Evolutionary conservation across 176 grass and related monocot species (phyloP).

Genomic region (Chloris gayana): DNA sequence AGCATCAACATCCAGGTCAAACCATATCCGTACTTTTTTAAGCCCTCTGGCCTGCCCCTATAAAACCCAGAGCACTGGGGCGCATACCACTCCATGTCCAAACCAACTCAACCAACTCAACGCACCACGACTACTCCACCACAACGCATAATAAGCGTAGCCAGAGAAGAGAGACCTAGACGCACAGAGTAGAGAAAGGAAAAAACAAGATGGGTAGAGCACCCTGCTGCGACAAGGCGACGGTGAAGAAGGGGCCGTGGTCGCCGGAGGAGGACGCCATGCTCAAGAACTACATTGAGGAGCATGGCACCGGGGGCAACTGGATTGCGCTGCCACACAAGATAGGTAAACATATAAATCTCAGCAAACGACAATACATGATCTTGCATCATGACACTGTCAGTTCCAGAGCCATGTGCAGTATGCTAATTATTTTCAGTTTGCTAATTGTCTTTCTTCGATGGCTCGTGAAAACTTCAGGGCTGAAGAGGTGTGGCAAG

Average conservation of each 20-base stretch:
- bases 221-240: slow-evolving; percentile 89
- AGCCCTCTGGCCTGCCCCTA: slow-evolving; percentile 36
- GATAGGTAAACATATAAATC: slow-evolving; percentile 51
- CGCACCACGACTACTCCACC: background rate
- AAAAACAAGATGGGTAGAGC: slow-evolving; percentile 69
- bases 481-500: slow-evolving; percentile 76
- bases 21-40: slow-evolving; percentile 46
- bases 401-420: background rate
- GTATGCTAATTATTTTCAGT: background rate
- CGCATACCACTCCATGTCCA: slow-evolving; percentile 50
- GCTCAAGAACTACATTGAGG: slow-evolving; percentile 90
- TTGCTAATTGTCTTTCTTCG: background rate
- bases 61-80: slow-evolving; percentile 41
- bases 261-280: slow-evolving; percentile 83
- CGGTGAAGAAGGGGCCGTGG: slow-evolving; percentile 93
- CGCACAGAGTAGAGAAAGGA: slow-evolving; percentile 12
- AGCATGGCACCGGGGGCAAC: slow-evolving; percentile 82
- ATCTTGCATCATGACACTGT: background rate
- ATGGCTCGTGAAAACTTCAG: slow-evolving; percentile 42
- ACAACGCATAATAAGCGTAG: background rate
- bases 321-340: slow-evolving; percentile 89
- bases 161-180: slow-evolving; percentile 12
- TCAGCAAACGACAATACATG: background rate
- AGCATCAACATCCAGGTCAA: slow-evolving; percentile 71
- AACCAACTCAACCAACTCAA: slow-evolving; percentile 32